Base-by-base conservation (phyloP, 768 basidiomycete genomes). In the Lentinula detonsa region DNA sequence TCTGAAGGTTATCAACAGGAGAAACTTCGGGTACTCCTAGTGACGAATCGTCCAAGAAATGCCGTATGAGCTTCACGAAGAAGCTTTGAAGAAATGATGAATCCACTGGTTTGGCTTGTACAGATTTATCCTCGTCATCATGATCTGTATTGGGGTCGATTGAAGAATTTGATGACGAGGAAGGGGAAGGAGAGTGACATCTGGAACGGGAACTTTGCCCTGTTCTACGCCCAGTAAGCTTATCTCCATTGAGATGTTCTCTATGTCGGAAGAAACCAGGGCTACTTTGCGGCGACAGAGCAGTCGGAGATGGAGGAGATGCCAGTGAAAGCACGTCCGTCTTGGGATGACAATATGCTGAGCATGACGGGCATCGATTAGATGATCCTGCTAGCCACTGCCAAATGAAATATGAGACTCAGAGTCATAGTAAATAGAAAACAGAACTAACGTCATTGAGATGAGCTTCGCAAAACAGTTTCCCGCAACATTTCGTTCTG, bases 401-500 rank as follows among this genome's bases (percentile, higher is more conserved):
- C 9, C 45, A 3, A 15, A 5, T 21, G 0, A 10, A n/a, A 21
- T n/a, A 11, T 15, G 50, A 15, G 7, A 8, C 13, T 23, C 8
- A 11, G 7, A 11, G 9, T 15, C 8, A 3, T 43, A 15, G 21
- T 15, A 31, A 10, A 28, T 18, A 33, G 13, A 43, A 3, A 42
- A 28, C 15, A 23, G 13, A 3, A 43, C 55, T 8, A 11, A 56
- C 55, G 23, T 56, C 55, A 31, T 56, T n/a, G 11, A 56, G 18
- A 43, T 56, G 55, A 43, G 18, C 23, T 31, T 56, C 55, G 16
- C 55, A 56, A 43, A 56, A 56, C 23, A 56, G 55, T n/a, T 56
- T 56, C 16, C 55, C 55, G 40, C 55, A 56, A 43, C 55, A 56
- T 56, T 33, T 37, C 28, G 55, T 56, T 56, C 55, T 37, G 16